Conservation (phyloP, 2,329 filamentous ascomycete species). For the Tolypocladium paradoxum region DNA sequence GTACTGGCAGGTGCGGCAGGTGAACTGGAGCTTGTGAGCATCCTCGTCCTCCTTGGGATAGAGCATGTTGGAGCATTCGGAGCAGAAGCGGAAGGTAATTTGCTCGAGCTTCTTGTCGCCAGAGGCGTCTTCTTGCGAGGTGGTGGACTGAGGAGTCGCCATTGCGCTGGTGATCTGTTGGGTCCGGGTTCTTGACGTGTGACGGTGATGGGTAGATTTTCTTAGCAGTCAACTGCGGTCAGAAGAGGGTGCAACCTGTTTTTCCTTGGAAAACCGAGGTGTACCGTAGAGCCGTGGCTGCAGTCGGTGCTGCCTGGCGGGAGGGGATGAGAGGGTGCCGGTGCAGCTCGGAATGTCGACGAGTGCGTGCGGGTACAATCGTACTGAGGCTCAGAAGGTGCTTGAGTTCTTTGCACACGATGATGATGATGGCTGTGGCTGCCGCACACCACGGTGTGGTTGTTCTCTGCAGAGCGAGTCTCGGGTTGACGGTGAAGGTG, state of each 20-base stretch:
- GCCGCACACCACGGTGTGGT: not conserved
- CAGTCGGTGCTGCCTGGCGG: not conserved
- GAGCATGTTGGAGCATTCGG: constrained; percentile 96
- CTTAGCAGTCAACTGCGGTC: not conserved
- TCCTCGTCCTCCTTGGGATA: constrained; percentile 92
- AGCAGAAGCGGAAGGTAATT: constrained; percentile 95
- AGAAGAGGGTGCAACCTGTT: not conserved
- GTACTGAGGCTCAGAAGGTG: not conserved
- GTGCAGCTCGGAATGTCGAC: not conserved
- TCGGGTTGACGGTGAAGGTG: not conserved
- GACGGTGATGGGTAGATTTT: not conserved
- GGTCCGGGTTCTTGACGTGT: not conserved
- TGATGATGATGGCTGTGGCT: not conserved
- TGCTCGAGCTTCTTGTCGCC: constrained; percentile 54
- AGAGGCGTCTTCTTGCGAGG: constrained; percentile 28
- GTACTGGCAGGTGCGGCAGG: constrained; percentile 90
- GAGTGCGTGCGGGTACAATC: not conserved
- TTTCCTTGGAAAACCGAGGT: not conserved
- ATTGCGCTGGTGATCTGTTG: constrained; percentile 22
- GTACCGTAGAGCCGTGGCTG: not conserved
- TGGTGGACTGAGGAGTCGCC: constrained; percentile 46
- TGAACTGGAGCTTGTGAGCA: constrained; percentile 79
- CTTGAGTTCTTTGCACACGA: not conserved
- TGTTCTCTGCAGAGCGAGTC: not conserved
- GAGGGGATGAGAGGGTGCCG: not conserved